phyloP scores from a whole-genome alignment of 176 grass and related monocot genomes.

The Carex scoparia region DNA sequence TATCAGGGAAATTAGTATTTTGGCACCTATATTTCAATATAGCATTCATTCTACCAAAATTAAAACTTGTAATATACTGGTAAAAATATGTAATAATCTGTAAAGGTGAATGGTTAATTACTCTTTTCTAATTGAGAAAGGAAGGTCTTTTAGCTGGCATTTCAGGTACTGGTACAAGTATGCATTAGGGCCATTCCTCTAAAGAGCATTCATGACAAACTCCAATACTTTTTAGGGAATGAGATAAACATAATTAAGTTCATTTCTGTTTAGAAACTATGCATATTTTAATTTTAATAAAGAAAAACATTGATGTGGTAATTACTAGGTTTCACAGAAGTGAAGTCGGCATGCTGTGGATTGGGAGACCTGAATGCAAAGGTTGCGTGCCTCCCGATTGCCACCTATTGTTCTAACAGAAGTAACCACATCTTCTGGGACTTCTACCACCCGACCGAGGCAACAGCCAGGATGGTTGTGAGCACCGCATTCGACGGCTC shows the following conservation, averaged over 20 bases:
- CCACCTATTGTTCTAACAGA: conserved; percentile 61
- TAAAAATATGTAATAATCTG: not conserved
- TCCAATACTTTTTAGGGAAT: not conserved
- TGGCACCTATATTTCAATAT: not conserved
- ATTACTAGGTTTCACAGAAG: conserved; percentile 41
- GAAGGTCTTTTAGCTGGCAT: not conserved
- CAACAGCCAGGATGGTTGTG: conserved; percentile 41
- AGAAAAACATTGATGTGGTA: not conserved
- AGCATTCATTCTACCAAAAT: not conserved
- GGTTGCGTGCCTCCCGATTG: conserved; percentile 53
- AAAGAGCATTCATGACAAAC: not conserved
- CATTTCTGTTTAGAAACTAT: not conserved
- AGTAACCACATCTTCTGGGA: conserved; percentile 66
- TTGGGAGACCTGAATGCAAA: conserved; percentile 69
- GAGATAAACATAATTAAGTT: not conserved
- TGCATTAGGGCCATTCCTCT: too few relatives aligned
- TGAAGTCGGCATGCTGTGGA: conserved; percentile 75
- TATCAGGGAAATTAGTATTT: too few relatives aligned
- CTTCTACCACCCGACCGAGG: conserved; percentile 74
- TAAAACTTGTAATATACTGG: not conserved
- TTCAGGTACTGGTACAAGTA: not conserved
- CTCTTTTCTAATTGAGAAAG: not conserved
- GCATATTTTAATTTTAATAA: too few relatives aligned
- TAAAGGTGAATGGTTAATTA: not conserved
- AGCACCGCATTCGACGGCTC: conserved; percentile 41